phyloP scores from a whole-genome alignment of 306 rosid species.

The Macrotyloma uniflorum region DNA sequence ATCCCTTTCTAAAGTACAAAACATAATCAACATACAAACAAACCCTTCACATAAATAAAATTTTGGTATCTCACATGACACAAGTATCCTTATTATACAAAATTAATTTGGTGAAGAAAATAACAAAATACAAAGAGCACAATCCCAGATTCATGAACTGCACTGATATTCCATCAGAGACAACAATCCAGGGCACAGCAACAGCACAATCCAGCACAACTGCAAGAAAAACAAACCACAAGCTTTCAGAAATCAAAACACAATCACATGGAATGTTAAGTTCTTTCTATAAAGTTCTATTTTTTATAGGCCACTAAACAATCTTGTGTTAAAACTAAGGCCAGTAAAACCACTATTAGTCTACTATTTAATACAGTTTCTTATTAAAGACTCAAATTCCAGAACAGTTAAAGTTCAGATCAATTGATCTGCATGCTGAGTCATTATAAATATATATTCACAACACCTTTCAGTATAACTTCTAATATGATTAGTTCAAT shows the following conservation, averaged over 20 bases:
- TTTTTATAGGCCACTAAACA: no score
- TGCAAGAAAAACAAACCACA: constrained; percentile 29
- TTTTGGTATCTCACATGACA: neutral
- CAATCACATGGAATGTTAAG: no score
- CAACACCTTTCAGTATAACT: neutral
- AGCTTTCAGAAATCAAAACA: neutral
- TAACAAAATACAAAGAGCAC: neutral
- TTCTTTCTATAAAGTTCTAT: no score
- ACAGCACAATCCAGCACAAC: constrained; percentile 68
- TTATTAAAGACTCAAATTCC: no score
- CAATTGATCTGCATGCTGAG: no score
- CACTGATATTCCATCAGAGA: constrained; percentile 24
- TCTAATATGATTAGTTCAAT: neutral
- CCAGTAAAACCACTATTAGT: no score
- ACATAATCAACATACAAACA: neutral
- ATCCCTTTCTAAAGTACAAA: neutral
- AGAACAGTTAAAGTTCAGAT: no score
- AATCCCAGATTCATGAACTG: neutral
- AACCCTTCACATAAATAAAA: neutral
- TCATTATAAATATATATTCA: neutral
- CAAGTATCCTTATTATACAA: constrained; percentile 24
- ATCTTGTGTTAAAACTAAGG: no score
- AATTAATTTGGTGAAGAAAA: constrained; percentile 9
- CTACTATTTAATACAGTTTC: no score
- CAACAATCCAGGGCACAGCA: constrained; percentile 61